Percentiles rank a stretch among this genome's conserved stretches.
Evolutionary conservation across 208 protist species (phyloP).

Genomic region (Leishmania amazonensis): DNA sequence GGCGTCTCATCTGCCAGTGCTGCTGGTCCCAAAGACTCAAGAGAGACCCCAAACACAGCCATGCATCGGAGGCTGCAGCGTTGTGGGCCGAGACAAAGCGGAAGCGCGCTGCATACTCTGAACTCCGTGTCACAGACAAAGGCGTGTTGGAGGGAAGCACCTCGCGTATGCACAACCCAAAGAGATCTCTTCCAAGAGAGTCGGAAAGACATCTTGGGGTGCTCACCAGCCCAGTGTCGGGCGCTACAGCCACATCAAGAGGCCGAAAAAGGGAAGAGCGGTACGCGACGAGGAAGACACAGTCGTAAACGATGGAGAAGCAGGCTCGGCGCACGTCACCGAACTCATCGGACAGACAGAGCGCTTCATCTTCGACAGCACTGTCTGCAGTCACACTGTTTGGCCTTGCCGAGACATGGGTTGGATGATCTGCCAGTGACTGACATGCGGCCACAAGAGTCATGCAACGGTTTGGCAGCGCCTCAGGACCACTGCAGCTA

Average conservation of each 20-base stretch:
- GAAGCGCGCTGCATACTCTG: background rate
- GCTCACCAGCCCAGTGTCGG: background rate
- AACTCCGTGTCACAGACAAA: too few relatives aligned
- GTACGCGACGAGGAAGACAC: slow-evolving; percentile 26
- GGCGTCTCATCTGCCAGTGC: slow-evolving; percentile 2
- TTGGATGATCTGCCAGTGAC: slow-evolving; percentile 19
- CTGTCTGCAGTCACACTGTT: background rate
- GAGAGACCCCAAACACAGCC: slow-evolving; percentile 26
- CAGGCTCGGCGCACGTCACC: slow-evolving; percentile 48
- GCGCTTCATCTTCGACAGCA: slow-evolving; percentile 1
- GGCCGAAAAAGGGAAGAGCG: slow-evolving; percentile 22
- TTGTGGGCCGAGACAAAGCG: slow-evolving; percentile 14
- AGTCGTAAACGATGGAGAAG: slow-evolving; percentile 50
- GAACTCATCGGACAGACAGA: slow-evolving; percentile 4
- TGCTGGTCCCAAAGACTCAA: slow-evolving; percentile 33
- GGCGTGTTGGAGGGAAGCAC: background rate
- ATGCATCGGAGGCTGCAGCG: slow-evolving; percentile 28
- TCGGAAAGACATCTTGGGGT: slow-evolving; percentile 3
- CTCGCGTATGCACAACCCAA: slow-evolving; percentile 24
- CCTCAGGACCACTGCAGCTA: background rate
- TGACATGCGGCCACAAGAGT: slow-evolving; percentile 22
- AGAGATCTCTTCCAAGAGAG: slow-evolving; percentile 14
- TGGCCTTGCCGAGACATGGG: background rate
- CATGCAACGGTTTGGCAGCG: slow-evolving; percentile 27
- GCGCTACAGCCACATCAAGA: background rate